Percentiles rank a stretch among this genome's conserved stretches.
phyloP scores from a whole-genome alignment of 306 rosid genomes.

The Medicago ruthenica region DNA sequence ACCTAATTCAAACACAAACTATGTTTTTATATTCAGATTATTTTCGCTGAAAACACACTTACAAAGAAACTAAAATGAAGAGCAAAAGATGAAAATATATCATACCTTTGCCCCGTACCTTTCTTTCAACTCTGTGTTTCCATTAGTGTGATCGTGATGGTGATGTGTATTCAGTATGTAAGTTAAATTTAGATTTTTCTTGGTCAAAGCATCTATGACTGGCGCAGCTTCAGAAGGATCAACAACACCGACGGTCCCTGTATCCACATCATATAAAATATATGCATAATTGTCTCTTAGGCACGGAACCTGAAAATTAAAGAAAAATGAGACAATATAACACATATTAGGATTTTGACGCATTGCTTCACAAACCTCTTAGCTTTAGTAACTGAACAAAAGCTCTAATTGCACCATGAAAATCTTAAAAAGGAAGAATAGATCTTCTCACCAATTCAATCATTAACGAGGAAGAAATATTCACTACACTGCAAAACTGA shows the following conservation, averaged over 20 bases:
- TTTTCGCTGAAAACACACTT: conserved; percentile 20
- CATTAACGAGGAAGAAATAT: conserved; percentile 76
- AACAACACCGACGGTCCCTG: conserved; percentile 97
- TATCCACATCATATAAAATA: conserved; percentile 84
- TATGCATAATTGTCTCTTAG: conserved; percentile 92
- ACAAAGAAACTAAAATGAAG: conserved; percentile 3
- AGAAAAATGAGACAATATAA: conserved; percentile 16
- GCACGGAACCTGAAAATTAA: conserved; percentile 80
- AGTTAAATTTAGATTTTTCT: conserved; percentile 82
- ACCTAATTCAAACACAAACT: conserved; percentile 17
- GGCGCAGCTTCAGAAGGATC: conserved; percentile 97
- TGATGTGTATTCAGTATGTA: conserved; percentile 94
- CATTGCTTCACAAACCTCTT: conserved; percentile 11
- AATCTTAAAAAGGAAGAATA: conserved; percentile 16
- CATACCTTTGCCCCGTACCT: conserved; percentile 77
- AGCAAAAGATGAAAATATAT: conserved; percentile 24
- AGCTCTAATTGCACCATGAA: background rate
- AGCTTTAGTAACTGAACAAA: conserved; percentile 20
- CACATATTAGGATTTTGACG: background rate
- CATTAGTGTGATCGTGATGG: conserved; percentile 93
- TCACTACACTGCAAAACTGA: conserved; percentile 94
- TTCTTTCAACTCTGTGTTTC: conserved; percentile 88
- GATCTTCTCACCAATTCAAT: conserved; percentile 82
- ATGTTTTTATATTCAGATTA: background rate
- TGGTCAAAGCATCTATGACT: conserved; percentile 77